Conservation (phyloP, 2,329 filamentous ascomycete genomes). For the Fusarium euwallaceae region DNA sequence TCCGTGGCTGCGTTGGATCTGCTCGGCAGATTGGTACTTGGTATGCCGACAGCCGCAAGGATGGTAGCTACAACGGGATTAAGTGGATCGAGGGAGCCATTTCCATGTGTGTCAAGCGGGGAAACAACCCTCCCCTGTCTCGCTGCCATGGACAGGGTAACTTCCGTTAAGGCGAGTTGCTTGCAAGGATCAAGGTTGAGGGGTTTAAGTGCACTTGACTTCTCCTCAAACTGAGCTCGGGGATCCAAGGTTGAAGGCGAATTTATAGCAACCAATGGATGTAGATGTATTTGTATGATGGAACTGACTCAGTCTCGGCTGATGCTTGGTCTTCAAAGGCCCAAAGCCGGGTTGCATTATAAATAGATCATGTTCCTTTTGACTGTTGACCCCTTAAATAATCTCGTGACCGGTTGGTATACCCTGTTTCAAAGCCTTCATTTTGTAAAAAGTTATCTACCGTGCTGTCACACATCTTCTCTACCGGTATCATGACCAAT, state of each 20-base stretch:
- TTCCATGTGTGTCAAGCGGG: slow-evolving; percentile 23
- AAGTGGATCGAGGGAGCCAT: slow-evolving; percentile 23
- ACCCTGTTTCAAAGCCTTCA: too few species aligned
- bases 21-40: slow-evolving; percentile 14
- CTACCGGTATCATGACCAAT: too few species aligned
- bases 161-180: background rate
- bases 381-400: background rate
- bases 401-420: too few species aligned
- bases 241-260: background rate
- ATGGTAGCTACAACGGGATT: slow-evolving; percentile 20
- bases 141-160: slow-evolving; percentile 16
- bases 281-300: background rate
- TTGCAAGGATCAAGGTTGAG: background rate
- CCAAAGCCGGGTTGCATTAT: background rate
- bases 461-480: too few species aligned
- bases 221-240: background rate
- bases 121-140: slow-evolving; percentile 11
- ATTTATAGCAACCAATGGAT: background rate
- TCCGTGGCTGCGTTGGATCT: slow-evolving; percentile 24
- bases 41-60: slow-evolving; percentile 16
- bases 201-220: background rate
- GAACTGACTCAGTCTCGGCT: background rate
- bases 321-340: background rate
- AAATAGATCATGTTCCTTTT: background rate
- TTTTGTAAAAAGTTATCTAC: too few species aligned